Percentiles rank a stretch among this genome's conserved stretches.
Conservation (phyloP, 768 basidiomycete species). For the Brasilioporus rufonigricans region DNA sequence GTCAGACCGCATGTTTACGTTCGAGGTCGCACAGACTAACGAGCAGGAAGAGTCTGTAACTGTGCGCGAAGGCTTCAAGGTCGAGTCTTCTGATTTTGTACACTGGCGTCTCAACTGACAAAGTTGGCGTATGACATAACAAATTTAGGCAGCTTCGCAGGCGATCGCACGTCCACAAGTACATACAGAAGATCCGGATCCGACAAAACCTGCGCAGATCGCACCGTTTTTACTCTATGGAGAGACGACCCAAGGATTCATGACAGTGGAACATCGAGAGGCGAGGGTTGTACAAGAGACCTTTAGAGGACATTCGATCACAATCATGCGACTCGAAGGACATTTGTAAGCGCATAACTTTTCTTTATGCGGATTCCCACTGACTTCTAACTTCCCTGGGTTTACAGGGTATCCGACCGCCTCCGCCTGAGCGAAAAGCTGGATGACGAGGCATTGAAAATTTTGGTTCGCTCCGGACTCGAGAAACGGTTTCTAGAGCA, state of each 20-base stretch:
- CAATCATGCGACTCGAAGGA: constrained; percentile 11
- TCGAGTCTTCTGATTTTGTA: constrained; percentile 15
- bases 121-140: not conserved
- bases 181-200: constrained; percentile 1
- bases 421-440: constrained; percentile 25
- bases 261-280: constrained; percentile 31
- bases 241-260: constrained; percentile 41
- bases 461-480: constrained; percentile 31
- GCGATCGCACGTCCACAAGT: constrained; percentile 10
- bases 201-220: constrained; percentile 5
- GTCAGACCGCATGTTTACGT: constrained; percentile 49
- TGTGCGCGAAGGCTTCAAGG: constrained; percentile 44
- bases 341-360: constrained; percentile 18
- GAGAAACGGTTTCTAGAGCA: constrained; percentile 21
- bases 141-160: constrained; percentile 10
- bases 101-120: not conserved
- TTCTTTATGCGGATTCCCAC: not conserved
- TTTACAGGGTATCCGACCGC: constrained; percentile 19
- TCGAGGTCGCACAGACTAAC: constrained; percentile 51
- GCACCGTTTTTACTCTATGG: constrained; percentile 36
- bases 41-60: constrained; percentile 53
- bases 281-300: not conserved
- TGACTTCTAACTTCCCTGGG: not conserved
- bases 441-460: constrained; percentile 23
- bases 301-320: not conserved